These are phyloP conservation scores for Lachancea quebecensis DNA, from an alignment of 805 yeast genomes.

Conservation along the genomic window DNA sequence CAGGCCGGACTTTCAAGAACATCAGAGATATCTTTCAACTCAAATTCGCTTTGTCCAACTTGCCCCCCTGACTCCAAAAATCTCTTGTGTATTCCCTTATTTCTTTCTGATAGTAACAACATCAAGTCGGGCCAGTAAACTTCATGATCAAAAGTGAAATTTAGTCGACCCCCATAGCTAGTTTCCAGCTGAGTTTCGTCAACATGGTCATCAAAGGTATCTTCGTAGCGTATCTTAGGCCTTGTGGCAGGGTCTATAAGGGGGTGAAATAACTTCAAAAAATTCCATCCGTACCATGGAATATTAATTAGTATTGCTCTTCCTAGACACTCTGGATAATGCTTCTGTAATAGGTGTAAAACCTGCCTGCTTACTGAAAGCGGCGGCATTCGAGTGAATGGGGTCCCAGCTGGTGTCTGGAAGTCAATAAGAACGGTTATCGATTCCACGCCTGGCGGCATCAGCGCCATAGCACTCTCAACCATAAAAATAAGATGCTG, in stretches of 20 bases:
- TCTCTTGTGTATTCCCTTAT: constrained; percentile 34
- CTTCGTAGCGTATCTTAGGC: constrained; percentile 50
- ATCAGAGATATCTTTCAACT: constrained; percentile 33
- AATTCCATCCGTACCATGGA: constrained; percentile 52
- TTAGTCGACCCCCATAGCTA: constrained; percentile 40
- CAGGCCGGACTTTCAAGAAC: no score
- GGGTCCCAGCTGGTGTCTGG: constrained; percentile 37
- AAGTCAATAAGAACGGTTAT: constrained; percentile 50
- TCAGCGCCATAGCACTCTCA: constrained; percentile 44
- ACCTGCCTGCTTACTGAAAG: constrained; percentile 44
- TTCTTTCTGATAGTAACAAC: constrained; percentile 36
- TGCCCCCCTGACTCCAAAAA: constrained; percentile 36
- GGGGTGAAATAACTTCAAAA: constrained; percentile 49
- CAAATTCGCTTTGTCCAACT: constrained; percentile 51
- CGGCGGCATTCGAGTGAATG: constrained; percentile 38
- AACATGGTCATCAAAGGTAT: constrained; percentile 48
- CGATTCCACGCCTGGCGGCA: constrained; percentile 55
- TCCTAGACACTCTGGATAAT: constrained; percentile 54
- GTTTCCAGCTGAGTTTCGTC: constrained; percentile 47
- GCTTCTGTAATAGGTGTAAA: constrained; percentile 46
- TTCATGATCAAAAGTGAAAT: constrained; percentile 47
- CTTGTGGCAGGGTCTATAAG: constrained; percentile 54
- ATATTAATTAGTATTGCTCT: constrained; percentile 47
- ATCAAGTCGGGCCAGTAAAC: constrained; percentile 48
- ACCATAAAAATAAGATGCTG: constrained; percentile 53